Evolutionary conservation across 768 basidiomycete species (phyloP).

Genomic region (Sistotremastrum niveocremeum): DNA sequence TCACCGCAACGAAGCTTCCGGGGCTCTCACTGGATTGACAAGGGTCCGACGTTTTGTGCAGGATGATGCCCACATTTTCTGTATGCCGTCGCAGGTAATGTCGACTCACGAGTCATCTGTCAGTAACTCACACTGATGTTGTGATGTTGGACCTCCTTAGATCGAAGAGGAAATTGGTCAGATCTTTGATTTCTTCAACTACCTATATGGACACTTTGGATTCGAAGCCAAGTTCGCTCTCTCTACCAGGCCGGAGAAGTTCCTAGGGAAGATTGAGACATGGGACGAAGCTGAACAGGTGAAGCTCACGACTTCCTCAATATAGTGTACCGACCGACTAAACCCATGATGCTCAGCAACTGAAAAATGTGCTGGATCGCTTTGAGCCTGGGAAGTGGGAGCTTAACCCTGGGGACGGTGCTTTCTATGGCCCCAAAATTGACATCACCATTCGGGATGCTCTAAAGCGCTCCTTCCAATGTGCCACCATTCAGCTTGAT

Average conservation of each 20-base stretch:
- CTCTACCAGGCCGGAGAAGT: conserved; percentile 93
- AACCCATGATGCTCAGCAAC: conserved; percentile 41
- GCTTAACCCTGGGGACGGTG: conserved; percentile 90
- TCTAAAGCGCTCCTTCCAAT: conserved; percentile 87
- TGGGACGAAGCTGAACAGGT: conserved; percentile 87
- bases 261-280: conserved; percentile 74
- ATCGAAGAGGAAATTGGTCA: conserved; percentile 76
- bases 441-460: conserved; percentile 96
- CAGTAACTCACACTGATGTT: background rate
- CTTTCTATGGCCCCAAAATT: conserved; percentile 99
- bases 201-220: conserved; percentile 87
- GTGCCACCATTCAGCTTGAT: conserved; percentile 97
- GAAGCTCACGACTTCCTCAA: background rate
- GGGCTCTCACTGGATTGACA: conserved; percentile 85
- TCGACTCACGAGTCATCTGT: no score
- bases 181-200: conserved; percentile 91
- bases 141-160: conserved; percentile 22
- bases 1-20: conserved; percentile 92
- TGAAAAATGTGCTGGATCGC: conserved; percentile 70
- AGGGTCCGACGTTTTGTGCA: conserved; percentile 92
- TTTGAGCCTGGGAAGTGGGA: conserved; percentile 84
- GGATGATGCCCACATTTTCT: conserved; percentile 98
- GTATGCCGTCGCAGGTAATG: conserved; percentile 75
- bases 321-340: background rate
- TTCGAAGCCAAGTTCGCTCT: conserved; percentile 90